Evolutionary conservation across 306 rosid genomes (phyloP).

Genomic region (Vigna mungo): DNA sequence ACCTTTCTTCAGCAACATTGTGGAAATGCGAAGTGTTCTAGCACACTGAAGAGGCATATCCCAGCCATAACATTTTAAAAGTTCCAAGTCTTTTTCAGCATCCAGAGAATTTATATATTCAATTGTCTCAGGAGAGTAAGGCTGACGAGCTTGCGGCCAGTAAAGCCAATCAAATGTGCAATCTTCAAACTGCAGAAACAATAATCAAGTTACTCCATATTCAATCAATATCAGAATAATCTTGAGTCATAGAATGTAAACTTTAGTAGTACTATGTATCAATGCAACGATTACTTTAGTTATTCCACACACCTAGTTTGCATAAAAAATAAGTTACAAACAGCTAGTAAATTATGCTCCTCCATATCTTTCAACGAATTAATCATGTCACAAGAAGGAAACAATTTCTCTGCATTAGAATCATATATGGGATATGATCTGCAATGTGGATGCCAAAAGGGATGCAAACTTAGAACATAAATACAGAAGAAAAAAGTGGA

Average conservation of each 20-base stretch:
- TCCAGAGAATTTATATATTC: conserved; percentile 74
- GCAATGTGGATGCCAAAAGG: not conserved
- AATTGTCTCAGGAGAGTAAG: conserved; percentile 61
- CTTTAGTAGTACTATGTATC: not conserved
- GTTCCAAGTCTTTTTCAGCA: conserved; percentile 71
- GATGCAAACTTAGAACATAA: too few relatives aligned
- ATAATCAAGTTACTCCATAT: conserved; percentile 13
- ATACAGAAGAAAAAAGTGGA: too few relatives aligned
- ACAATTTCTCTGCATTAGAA: not conserved
- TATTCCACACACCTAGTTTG: conserved; percentile 2
- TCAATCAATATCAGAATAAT: conserved; percentile 20
- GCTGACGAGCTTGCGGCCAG: conserved; percentile 78
- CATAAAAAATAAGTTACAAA: conserved; percentile 1
- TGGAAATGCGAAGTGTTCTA: conserved; percentile 67
- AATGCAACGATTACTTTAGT: not conserved
- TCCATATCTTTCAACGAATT: not conserved
- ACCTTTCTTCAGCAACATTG: conserved; percentile 83
- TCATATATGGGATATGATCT: not conserved
- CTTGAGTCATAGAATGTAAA: not conserved
- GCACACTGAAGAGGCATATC: conserved; percentile 67
- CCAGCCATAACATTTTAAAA: conserved; percentile 72
- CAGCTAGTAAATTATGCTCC: not conserved
- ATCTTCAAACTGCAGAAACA: conserved; percentile 73
- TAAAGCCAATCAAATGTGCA: conserved; percentile 93
- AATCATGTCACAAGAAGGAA: not conserved